Evolutionary conservation across 192 early-diverging fungal genomes (phyloP), one percentile per base, ranked within the genome.

Genomic region (Backusella psychrophila): DNA sequence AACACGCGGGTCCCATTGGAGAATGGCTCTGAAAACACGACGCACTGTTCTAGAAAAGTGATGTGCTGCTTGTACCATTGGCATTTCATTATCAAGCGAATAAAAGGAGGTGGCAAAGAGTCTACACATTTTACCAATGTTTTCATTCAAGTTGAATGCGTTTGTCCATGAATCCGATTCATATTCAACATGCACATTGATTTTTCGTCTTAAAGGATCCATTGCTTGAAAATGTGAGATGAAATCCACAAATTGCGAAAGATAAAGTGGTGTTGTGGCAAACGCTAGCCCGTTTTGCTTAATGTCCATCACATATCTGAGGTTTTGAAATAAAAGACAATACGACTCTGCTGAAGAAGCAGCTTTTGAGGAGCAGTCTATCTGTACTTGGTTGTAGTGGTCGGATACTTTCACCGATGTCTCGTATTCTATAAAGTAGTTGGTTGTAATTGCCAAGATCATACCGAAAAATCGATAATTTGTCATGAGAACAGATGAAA

Each of bases 191-290:
- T 99, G 98, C 38, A 89, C 84, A 14, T 89, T 82, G 6, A 86
- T 81, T 26, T 93, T 90, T 35, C 96, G 93, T 38, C 85, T 82
- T 79, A 94, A 92, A 9, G 95, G 94, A 76, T 97, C 92, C 96
- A 98, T 97, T 49, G 92, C 96, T 81, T 99, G 96, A 84, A 96
- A 96, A 29, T 97, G 87, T 12, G 87, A 87, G 65, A 93, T 88
- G 23, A 95, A 88, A 74, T 95, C 91, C 38, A 99, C 77, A 75
- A 95, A 96, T 38, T 89, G 85, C 2, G 83, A 76, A 70, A 96
- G 83, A 52, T 93, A 90, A 11, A 81, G 52, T 23, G 90, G 89
- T 8, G 84, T 77, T 63, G 83, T 86, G 19, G 87, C 76, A 4
- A 93, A 86, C 73, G 84, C 87, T 59, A 84, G 82, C 81, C 87